These are phyloP conservation scores for Mortierella sp. DNA, from an alignment of 371 early-diverging fungal genomes.

Conservation along the genomic window DNA sequence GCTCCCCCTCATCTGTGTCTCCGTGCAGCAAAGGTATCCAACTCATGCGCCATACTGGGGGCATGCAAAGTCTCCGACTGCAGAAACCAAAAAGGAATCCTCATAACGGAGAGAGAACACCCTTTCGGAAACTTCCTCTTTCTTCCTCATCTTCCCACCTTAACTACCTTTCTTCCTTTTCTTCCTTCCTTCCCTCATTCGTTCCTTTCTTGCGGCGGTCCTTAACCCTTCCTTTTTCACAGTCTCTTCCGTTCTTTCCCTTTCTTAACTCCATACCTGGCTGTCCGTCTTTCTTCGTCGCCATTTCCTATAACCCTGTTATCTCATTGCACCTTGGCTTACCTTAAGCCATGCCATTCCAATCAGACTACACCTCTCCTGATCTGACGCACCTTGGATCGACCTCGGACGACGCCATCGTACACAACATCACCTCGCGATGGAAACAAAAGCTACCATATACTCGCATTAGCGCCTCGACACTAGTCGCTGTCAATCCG, in stretches of 20 bases:
- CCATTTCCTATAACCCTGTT: not conserved
- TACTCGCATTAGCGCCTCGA: constrained; percentile 71
- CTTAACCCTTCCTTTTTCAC: not conserved
- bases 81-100: no score
- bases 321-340: no score
- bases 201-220: constrained; percentile 1
- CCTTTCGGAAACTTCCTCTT: no score
- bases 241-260: not conserved
- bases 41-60: no score
- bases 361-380: constrained; percentile 44
- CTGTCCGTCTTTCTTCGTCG: no score
- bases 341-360: constrained; percentile 28
- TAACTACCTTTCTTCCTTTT: not conserved
- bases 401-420: constrained; percentile 50
- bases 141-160: not conserved
- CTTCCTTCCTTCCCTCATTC: not conserved
- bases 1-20: no score
- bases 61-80: no score
- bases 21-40: no score
- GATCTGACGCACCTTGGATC: constrained; percentile 52
- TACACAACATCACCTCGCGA: constrained; percentile 45
- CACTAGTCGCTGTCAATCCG: constrained; percentile 69
- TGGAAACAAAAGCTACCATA: constrained; percentile 59
- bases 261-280: not conserved
- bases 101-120: no score